Base-by-base conservation (phyloP, 2,329 filamentous ascomycete species). In the Pseudonectria buxi region DNA sequence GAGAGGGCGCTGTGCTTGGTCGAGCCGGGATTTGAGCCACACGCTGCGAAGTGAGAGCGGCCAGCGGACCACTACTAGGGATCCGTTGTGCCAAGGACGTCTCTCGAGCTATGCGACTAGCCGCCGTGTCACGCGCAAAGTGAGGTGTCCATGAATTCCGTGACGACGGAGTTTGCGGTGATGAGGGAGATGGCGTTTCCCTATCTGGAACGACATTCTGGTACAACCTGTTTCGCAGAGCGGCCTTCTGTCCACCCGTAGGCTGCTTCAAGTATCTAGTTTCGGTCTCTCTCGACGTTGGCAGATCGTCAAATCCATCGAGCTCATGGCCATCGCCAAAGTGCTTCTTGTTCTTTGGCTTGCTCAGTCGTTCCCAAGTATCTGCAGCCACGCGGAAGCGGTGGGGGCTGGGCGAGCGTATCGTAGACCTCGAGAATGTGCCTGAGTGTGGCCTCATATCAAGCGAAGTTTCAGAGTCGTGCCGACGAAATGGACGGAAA, bases 261-360 rank as follows among this genome's bases (percentile, higher is more conserved):
- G 92, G 89, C 50, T 84, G 79, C 59, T 89, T 94, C 43, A 88
- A 71, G 54, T 78, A 98, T 50, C 78, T 84, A 43, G 80, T 87
- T 62, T 98, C 92, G 11, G 78, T 74, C 41, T 83, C 78, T 10
- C 74, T 78, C 12, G 89, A 95, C 0, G 89, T 96, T 2, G 90
- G 90, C 37, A 98, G 67, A 61, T 98, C 92, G 57, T 98, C 92
- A 57, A 98, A 96, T 3, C 76, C 80, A 49, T 96, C 90, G 24
- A 98, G 71, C 61, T 98, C 92, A 41, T 83, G 84, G 12, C 92
- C 92, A 58, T 95, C 87, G 10, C 92, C 92, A 63, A 94, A 98
- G 71, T 62, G 56, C 43, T 59, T 62, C 46, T 62, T 63, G 33
- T 59, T 59, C 49, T 60, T 63, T 3, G 87, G 87, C 57, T 81